Evolutionary conservation across 371 early-diverging fungal genomes (phyloP), one percentile per base, ranked within the genome.

Genomic region (Mucor indicus): DNA sequence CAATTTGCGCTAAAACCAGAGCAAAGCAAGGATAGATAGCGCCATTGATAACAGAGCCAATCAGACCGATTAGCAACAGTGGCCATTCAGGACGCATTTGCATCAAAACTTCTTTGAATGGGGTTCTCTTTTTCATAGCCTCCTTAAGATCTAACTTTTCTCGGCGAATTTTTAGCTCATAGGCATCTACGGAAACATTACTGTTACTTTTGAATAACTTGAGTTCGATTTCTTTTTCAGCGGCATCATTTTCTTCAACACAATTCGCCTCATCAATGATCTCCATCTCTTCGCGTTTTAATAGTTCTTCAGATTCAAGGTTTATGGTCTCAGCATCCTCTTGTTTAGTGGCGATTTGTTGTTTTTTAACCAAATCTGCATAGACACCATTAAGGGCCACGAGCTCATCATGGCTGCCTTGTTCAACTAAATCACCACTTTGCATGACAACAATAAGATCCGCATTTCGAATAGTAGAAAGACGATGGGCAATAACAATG

Each of bases 401-500:
- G 4, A 86, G 58, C 9, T 72, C 65, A n/a, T 74, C 64, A 54
- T 90, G 91, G 0, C 69, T 79, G 24, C 91, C 91, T 5, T 47
- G 47, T 61, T 90, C 91, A 16, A 83, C 47, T 13, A 90, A 70
- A 1, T 60, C 43, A 7, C 91, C 91, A 35, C 81, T 50, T 33
- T 77, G 67, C 69, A 88, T 75, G 3, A 87, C 89, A 40, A 82
- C 74, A 63, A 96, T 95, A 36, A 75, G 47, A 49, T 95, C 86
- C 0, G 92, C 86, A 49, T 91, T 82, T 31, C 60, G 64, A 42
- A 84, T 70, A 0, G 89, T 91, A 17, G 88, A 84, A 2, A 91
- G 68, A 13, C 89, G 81, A 62, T 95, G 96, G 0, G 95, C 94
- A 44, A 96, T 85, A 4, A 92, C 82, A 29, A 98, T 78, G 3